Evolutionary conservation across 2,329 filamentous ascomycete genomes (phyloP), one percentile per base, ranked within the genome.

Genomic region (Cladophialophora bantiana): DNA sequence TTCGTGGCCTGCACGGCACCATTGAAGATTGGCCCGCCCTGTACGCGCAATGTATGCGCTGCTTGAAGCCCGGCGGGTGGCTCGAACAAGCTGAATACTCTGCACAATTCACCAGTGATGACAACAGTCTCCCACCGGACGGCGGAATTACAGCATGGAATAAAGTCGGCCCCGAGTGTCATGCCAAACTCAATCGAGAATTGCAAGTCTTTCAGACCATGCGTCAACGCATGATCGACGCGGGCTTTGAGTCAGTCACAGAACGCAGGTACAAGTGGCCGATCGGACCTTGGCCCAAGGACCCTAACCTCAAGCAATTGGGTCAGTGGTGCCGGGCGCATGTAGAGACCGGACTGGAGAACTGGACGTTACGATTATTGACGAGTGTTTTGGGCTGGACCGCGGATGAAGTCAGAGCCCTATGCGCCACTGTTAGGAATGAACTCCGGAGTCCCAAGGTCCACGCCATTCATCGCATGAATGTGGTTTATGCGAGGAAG

Each of bases 1-100:
- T 84, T 18, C 81, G 87, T 4, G 82, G 85, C 61, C 83, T 85
- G 1, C 83, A 84, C 15, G 83, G 85, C 78, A 83, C 83, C 1
- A 84, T 89, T 64, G 83, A 81, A 58, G 81, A 88, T 72, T 88
- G 86, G 85, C 79, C 79, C 6, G 64, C 53, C 13, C 56, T 73
- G 42, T 66, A 72, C 52, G 38, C 59, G 9, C 66, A 69, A 52
- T 70, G 73, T 57, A 72, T 73, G 53, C 65, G 71, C 3, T 69
- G 72, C 50, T 70, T 70, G 13, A 71, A 74, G 26, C 80, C 81
- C 0, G 82, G 80, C 26, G 82, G 80, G 32, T 81, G 75, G 72
- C 73, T 83, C 18, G 82, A 84, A 54, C 74, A 68, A 18, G 63
- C 66, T 2, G 68, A 70, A 34, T 66, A 68, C 31, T 57, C 59